A percentile compares a stretch with the other conserved stretches of the same genome.
These are phyloP conservation scores for Aspergillus sp. DNA, from an alignment of 2,329 filamentous ascomycete genomes.

Conservation along the genomic window DNA sequence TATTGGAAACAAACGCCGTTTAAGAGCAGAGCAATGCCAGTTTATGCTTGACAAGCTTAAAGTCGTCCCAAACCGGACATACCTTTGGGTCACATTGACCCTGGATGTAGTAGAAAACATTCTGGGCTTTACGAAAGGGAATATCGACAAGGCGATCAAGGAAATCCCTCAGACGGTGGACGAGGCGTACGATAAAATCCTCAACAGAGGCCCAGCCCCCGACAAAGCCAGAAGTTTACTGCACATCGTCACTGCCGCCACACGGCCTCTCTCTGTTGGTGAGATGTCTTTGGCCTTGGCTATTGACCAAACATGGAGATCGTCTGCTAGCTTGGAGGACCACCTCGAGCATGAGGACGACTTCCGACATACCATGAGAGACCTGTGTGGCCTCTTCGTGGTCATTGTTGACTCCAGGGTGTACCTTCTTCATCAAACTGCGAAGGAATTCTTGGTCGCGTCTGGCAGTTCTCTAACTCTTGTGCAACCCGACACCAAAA, in stretches of 20 bases:
- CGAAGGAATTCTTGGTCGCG: slow-evolving; percentile 16
- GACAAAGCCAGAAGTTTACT: slow-evolving; percentile 1
- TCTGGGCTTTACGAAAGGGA: neutral
- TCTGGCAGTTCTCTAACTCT: neutral
- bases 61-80: slow-evolving; percentile 30
- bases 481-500: neutral
- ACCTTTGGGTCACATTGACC: slow-evolving; percentile 34
- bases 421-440: slow-evolving; percentile 20
- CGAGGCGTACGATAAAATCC: slow-evolving; percentile 3
- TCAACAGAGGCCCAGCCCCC: slow-evolving; percentile 1
- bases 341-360: slow-evolving; percentile 1
- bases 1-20: slow-evolving; percentile 7
- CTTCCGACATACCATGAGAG: slow-evolving; percentile 6
- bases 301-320: neutral
- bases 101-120: neutral
- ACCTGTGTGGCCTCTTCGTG: slow-evolving; percentile 14
- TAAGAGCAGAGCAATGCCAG: slow-evolving; percentile 10
- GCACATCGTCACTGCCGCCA: slow-evolving; percentile 3
- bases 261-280: slow-evolving; percentile 4
- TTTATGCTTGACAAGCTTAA: slow-evolving; percentile 22
- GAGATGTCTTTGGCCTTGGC: slow-evolving; percentile 6
- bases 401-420: slow-evolving; percentile 7
- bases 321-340: neutral
- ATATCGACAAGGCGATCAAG: neutral
- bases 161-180: slow-evolving; percentile 2